Evolutionary conservation across 192 early-diverging fungal species (phyloP).

Genomic region (Umbelopsis vinacea): DNA sequence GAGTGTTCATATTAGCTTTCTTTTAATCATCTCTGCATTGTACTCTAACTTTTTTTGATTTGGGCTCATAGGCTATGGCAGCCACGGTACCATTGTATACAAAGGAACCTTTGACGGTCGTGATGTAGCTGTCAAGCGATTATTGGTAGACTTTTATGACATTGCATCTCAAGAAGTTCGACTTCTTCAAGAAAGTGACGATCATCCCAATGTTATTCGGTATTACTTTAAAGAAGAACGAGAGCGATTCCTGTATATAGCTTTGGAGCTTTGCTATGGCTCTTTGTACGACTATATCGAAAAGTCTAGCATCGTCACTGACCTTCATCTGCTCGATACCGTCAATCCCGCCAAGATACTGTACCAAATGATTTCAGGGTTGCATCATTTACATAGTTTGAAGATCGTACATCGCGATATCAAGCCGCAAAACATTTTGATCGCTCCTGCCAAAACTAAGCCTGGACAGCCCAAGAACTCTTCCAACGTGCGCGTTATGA

Average conservation of each 20-base stretch:
- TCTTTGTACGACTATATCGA: constrained; percentile 89
- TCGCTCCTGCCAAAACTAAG: constrained; percentile 62
- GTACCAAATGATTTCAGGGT: constrained; percentile 83
- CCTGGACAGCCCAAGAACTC: constrained; percentile 8
- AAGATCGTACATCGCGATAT: constrained; percentile 99
- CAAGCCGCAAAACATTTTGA: constrained; percentile 94
- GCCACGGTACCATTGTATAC: constrained; percentile 96
- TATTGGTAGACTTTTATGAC: constrained; percentile 95
- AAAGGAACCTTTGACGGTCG: constrained; percentile 92
- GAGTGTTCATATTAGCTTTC: background rate
- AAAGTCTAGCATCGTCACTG: constrained; percentile 48
- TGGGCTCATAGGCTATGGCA: constrained; percentile 80
- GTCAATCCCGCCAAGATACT: constrained; percentile 72
- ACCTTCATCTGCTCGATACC: constrained; percentile 49
- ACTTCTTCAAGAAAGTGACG: constrained; percentile 90
- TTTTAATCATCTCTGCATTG: background rate
- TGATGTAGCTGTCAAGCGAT: constrained; percentile 90
- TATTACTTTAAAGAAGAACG: constrained; percentile 91
- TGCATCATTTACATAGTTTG: constrained; percentile 88
- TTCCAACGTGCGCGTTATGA: constrained; percentile 71
- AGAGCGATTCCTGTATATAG: constrained; percentile 95
- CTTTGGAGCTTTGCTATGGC: constrained; percentile 91
- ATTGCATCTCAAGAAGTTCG: constrained; percentile 94
- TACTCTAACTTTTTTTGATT: background rate
- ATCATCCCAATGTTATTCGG: constrained; percentile 95